Base-by-base conservation (phyloP, 1,284 basidiomycete species). In the Ceratobasidium sp. region DNA sequence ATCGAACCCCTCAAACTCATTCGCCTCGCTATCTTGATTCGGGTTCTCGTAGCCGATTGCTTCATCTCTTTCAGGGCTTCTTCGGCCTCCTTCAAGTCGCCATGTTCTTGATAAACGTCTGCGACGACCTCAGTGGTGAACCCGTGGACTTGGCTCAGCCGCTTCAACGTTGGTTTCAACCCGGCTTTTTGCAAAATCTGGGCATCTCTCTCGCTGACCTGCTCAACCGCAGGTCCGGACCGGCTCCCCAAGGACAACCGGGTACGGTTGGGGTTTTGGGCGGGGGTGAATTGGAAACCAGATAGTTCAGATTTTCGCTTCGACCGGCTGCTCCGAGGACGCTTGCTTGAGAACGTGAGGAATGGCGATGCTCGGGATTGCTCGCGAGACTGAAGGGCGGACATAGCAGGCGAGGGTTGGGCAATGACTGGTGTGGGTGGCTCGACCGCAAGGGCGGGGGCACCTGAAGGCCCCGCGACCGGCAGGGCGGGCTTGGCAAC, bases 41-140 rank as follows among this genome's bases (percentile, higher is more conserved):
- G 6, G 19, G 68, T 37, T 19, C 27, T 59, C 11, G 39, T 16
- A 1, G 54, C 68, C 13, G 54, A 58, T 14, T 41, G 54, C 27
- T 71, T 46, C 68, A 71, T 71, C 19, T 49, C 39, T 24, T 46
- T 56, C 22, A 71, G 68, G 6, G 41, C 29, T 34, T 71, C 68
- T n/a, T 71, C 54, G 16, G 68, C 58, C n/a, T 71, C 68, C 27
- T 71, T 71, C 27, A 71, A n/a, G 19, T 53, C 29, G 2, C 66
- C 66, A 27, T 39, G 34, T 39, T 69, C 66, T 43, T 69, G 66
- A n/a, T 58, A 69, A 8, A 69, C 53, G n/a, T 48, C 53, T 24
- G 66, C 66, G 2, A 69, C 53, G 13, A 69, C 53, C n/a, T 69
- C 53, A 8, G 53, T n/a, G 22, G 51, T 69, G 43, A 69, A 69